Percentiles rank a stretch among this genome's conserved stretches.
These are phyloP conservation scores for Tulasnella sp. DNA, from an alignment of 768 basidiomycete genomes.

Conservation along the genomic window DNA sequence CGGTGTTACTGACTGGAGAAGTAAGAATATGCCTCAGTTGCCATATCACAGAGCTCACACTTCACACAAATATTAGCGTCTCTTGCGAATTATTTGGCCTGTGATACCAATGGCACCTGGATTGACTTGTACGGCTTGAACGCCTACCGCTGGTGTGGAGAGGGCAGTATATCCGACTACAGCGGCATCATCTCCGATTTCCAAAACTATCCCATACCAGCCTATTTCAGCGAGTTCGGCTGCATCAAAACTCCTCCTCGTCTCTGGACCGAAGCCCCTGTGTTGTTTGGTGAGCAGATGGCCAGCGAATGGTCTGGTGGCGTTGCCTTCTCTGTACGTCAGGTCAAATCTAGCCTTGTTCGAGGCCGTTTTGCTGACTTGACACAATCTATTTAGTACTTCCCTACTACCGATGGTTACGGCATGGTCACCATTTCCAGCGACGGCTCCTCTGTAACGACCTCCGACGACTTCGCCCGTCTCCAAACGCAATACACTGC, in stretches of 20 bases:
- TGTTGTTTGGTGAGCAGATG: slow-evolving; percentile 67
- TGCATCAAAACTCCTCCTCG: slow-evolving; percentile 60
- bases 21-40: slow-evolving; percentile 29
- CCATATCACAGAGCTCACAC: not conserved
- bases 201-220: slow-evolving; percentile 63
- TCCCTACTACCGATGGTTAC: slow-evolving; percentile 75
- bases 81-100: slow-evolving; percentile 75
- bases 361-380: not conserved
- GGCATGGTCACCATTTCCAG: slow-evolving; percentile 77
- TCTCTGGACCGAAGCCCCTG: slow-evolving; percentile 73
- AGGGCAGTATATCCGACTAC: slow-evolving; percentile 45
- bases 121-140: slow-evolving; percentile 88
- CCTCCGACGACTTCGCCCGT: slow-evolving; percentile 61
- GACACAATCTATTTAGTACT: slow-evolving; percentile 55
- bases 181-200: slow-evolving; percentile 36
- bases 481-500: slow-evolving; percentile 59
- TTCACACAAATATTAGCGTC: slow-evolving; percentile 32
- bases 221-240: slow-evolving; percentile 89
- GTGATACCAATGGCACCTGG: slow-evolving; percentile 61
- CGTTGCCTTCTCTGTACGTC: slow-evolving; percentile 54
- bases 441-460: slow-evolving; percentile 62
- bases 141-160: slow-evolving; percentile 72
- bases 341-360: not conserved
- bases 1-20: slow-evolving; percentile 48
- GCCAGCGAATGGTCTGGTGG: slow-evolving; percentile 82